Evolutionary conservation across 371 early-diverging fungal genomes (phyloP).

Genomic region (Mucor sp.): DNA sequence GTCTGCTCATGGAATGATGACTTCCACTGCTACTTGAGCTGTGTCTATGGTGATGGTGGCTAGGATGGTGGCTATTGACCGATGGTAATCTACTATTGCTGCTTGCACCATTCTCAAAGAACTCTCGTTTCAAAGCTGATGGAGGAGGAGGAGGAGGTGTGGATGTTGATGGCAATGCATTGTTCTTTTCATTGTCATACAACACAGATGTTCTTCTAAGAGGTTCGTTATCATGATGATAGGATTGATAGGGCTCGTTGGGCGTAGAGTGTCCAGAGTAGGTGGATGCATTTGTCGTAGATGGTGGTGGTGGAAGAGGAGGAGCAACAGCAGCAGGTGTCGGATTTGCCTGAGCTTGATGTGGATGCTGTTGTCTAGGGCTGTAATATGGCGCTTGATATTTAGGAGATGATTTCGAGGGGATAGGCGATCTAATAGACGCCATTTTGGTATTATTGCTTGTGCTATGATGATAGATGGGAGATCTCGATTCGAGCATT

Average conservation of each 20-base stretch:
- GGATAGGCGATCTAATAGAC: constrained; percentile 24
- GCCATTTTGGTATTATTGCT: constrained; percentile 8
- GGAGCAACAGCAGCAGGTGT: neutral
- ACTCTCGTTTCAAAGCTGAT: constrained; percentile 3
- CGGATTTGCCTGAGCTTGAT: neutral
- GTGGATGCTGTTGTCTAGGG: neutral
- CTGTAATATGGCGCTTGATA: constrained; percentile 7
- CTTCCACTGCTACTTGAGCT: constrained; percentile 8
- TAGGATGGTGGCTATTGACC: constrained; percentile 2
- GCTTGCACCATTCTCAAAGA: neutral
- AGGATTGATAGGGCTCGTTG: neutral
- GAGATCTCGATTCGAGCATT: constrained; percentile 24
- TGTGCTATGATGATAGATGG: constrained; percentile 10
- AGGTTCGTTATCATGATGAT: constrained; percentile 13
- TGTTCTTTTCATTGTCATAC: constrained; percentile 19
- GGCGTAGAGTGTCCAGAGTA: neutral
- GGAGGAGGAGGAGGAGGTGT: neutral
- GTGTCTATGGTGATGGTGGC: constrained; percentile 10
- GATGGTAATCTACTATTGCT: constrained; percentile 1
- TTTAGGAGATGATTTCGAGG: constrained; percentile 21
- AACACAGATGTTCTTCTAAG: constrained; percentile 29
- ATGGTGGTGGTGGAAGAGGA: no score
- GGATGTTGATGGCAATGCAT: neutral
- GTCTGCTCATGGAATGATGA: neutral
- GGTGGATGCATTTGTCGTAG: neutral